phyloP scores from a whole-genome alignment of 2,329 filamentous ascomycete genomes.

The Apiospora kogelbergensis region DNA sequence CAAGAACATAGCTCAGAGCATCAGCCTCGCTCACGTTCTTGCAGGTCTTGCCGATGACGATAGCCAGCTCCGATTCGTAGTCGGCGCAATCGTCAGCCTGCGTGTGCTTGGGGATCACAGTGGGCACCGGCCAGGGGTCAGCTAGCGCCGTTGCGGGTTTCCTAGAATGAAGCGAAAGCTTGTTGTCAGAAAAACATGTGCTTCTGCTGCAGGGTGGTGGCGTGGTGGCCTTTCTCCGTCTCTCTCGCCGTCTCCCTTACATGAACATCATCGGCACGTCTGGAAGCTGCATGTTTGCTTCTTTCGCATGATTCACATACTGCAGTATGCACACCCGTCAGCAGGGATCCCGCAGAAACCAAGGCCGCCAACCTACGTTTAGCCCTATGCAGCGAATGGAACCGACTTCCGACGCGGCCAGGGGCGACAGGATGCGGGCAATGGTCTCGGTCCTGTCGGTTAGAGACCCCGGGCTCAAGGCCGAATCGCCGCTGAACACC shows the following conservation, averaged over 20 bases:
- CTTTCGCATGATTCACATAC: slow-evolving; percentile 40
- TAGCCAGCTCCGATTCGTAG: slow-evolving; percentile 59
- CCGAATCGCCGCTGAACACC: slow-evolving; percentile 58
- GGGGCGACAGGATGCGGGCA: slow-evolving; percentile 49
- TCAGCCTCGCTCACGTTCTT: slow-evolving; percentile 56
- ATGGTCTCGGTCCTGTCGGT: slow-evolving; percentile 45
- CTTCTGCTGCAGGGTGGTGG: background rate
- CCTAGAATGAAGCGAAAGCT: slow-evolving; percentile 18
- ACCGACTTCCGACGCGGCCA: slow-evolving; percentile 49
- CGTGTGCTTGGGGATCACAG: slow-evolving; percentile 53
- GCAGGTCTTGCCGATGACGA: slow-evolving; percentile 51
- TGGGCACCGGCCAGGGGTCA: slow-evolving; percentile 53
- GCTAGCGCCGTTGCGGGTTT: slow-evolving; percentile 55
- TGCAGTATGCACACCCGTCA: slow-evolving; percentile 15
- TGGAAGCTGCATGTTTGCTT: slow-evolving; percentile 53
- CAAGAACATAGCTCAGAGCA: slow-evolving; percentile 59
- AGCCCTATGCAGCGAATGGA: slow-evolving; percentile 60
- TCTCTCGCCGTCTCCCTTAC: slow-evolving; percentile 21
- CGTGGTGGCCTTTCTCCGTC: background rate
- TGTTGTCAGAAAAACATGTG: background rate
- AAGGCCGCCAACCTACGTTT: slow-evolving; percentile 39
- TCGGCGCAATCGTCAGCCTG: slow-evolving; percentile 54
- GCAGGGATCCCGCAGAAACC: background rate
- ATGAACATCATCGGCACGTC: slow-evolving; percentile 57
- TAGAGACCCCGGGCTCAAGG: slow-evolving; percentile 51